Evolutionary conservation across 768 basidiomycete species (phyloP).

Genomic region (Serpula lacrymans): DNA sequence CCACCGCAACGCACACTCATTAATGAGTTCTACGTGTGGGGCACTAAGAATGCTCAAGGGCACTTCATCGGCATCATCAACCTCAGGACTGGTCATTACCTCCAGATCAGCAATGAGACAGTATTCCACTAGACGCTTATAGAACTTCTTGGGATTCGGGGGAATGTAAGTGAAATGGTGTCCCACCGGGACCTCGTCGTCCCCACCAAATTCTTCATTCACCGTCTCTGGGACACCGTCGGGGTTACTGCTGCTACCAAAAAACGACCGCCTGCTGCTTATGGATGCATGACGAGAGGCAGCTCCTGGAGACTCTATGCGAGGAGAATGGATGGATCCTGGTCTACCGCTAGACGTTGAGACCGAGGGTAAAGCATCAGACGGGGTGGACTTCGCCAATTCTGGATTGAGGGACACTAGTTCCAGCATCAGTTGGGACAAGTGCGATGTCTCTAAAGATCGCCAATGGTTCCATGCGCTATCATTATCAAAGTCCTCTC

Average conservation of each 20-base stretch:
- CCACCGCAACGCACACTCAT: constrained; percentile 89
- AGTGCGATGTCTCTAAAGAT: constrained; percentile 71
- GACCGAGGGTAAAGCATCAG: constrained; percentile 40
- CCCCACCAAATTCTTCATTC: constrained; percentile 44
- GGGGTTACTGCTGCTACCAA: constrained; percentile 26
- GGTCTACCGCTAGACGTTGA: constrained; percentile 40
- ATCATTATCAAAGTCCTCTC: constrained; percentile 83
- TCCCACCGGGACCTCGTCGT: constrained; percentile 69
- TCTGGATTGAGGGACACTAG: constrained; percentile 87
- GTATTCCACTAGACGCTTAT: constrained; percentile 77
- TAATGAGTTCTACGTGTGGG: constrained; percentile 76
- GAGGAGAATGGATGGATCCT: constrained; percentile 54
- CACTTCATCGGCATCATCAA: constrained; percentile 95
- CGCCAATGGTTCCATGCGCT: constrained; percentile 85
- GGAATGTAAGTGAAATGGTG: constrained; percentile 90
- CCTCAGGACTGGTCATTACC: constrained; percentile 83
- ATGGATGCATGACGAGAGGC: constrained; percentile 58
- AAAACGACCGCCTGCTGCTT: constrained; percentile 65
- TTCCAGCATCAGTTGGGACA: constrained; percentile 84
- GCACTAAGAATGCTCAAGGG: constrained; percentile 85
- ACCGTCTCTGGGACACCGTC: constrained; percentile 31
- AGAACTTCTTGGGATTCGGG: constrained; percentile 80
- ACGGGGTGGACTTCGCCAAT: constrained; percentile 73
- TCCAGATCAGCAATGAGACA: constrained; percentile 86
- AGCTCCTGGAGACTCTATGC: constrained; percentile 21